Evolutionary conservation across 2,329 filamentous ascomycete genomes (phyloP).

Genomic region (Diaporthe helianthi): DNA sequence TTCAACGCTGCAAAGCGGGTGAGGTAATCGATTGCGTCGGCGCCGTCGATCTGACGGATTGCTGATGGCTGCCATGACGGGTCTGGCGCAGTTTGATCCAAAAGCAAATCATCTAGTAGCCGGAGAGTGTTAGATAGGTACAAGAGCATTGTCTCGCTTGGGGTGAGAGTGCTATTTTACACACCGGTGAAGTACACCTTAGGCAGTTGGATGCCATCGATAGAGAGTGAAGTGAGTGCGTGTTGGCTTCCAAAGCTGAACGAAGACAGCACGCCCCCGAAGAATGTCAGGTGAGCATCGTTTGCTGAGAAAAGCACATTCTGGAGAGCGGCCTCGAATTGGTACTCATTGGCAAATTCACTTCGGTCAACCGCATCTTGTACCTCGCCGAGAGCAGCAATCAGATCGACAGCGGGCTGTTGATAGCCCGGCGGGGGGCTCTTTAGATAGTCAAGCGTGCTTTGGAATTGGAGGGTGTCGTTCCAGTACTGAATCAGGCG

Average conservation of each 20-base stretch:
- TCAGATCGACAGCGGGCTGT: constrained; percentile 47
- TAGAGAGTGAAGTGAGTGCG: constrained; percentile 42
- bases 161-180: not conserved
- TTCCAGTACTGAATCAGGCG: constrained; percentile 53
- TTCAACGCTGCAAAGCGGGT: constrained; percentile 44
- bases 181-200: constrained; percentile 41
- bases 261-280: constrained; percentile 40
- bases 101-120: constrained; percentile 17
- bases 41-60: constrained; percentile 44
- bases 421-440: constrained; percentile 28
- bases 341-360: constrained; percentile 46
- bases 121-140: not conserved
- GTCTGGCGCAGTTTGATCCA: not conserved
- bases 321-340: constrained; percentile 47
- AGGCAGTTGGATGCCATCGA: constrained; percentile 44
- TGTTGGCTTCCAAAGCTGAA: constrained; percentile 44
- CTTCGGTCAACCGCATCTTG: constrained; percentile 43
- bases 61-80: constrained; percentile 35
- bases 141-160: not conserved
- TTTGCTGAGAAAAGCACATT: constrained; percentile 42
- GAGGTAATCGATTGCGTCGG: constrained; percentile 40
- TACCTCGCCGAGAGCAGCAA: constrained; percentile 41
- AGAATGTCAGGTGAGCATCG: constrained; percentile 45
- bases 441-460: constrained; percentile 45
- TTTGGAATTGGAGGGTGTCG: constrained; percentile 44